Evolutionary conservation across 2,329 filamentous ascomycete species (phyloP), one percentile per base, ranked within the genome.

Genomic region (Diaporthe vaccinii): DNA sequence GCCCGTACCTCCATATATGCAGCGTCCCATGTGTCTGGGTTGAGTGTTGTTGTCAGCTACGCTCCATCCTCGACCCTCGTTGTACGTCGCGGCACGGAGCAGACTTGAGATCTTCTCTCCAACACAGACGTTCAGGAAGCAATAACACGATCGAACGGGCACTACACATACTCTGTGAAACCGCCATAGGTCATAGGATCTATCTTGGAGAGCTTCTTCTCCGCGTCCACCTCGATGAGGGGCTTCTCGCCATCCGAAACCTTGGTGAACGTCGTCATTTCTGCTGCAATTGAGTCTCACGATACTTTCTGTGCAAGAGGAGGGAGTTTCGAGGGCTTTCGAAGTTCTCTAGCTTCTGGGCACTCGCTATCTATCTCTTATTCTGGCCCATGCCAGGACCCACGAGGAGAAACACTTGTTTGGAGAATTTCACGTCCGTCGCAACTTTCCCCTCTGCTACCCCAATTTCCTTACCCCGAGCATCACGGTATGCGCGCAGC

Each of bases 171-270:
- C 93, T 97, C 94, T 75, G 93, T 95, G 84, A 97, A 97, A 15
- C 94, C 94, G 74, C 93, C 93, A 88, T 96, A 97, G 80, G 94
- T 94, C 81, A 94, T 94, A 76, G 93, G 90, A 80, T 95, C 92
- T 80, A 97, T 95, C 81, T 92, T 92, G 75, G 93, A 92, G 73
- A 96, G 84, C 78, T 89, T 91, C 82, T 93, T 89, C 22, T 85
- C 83, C 7, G 92, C 86, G 81, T 94, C 90, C 75, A 96, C 86
- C 72, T 89, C 89, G 80, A 95, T 93, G 78, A 88, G 89, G 62
- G 93, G 89, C 76, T 84, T 88, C 78, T 92, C 89, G 77, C 87
- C 87, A 74, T 91, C 90, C 14, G 85, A 80, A 77, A 94, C 90
- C 80, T 90, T 91, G 34, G 93, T 95, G 81, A 94, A 95, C 62